Percentiles rank a stretch among this genome's conserved stretches.
These are phyloP conservation scores for Wickerhamomyces chaumierensis DNA, from an alignment of 805 yeast genomes.

Conservation along the genomic window DNA sequence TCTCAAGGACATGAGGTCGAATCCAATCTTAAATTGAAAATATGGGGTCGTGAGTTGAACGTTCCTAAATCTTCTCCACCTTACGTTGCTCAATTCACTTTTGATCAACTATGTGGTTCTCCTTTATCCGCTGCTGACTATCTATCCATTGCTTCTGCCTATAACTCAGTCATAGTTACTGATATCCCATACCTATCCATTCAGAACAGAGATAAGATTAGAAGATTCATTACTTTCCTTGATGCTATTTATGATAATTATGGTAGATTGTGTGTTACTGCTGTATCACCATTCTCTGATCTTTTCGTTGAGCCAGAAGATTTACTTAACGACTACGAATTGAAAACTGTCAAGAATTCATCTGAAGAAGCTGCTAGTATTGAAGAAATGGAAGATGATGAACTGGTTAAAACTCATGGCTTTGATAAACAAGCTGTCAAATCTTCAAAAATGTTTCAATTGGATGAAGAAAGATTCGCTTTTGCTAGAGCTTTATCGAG, in stretches of 20 bases:
- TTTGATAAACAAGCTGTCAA: constrained; percentile 62
- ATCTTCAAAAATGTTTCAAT: constrained; percentile 66
- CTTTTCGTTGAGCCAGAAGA: constrained; percentile 78
- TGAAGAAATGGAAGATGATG: constrained; percentile 25
- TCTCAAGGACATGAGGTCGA: constrained; percentile 44
- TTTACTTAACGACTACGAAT: constrained; percentile 25
- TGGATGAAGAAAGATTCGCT: constrained; percentile 94
- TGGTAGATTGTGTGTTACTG: constrained; percentile 79
- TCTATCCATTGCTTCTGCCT: constrained; percentile 65
- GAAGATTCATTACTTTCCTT: constrained; percentile 87
- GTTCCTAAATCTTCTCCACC: constrained; percentile 75
- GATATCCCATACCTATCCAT: constrained; percentile 84
- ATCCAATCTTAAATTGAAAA: constrained; percentile 30
- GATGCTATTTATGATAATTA: constrained; percentile 94
- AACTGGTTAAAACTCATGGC: constrained; percentile 64
- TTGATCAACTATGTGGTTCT: constrained; percentile 74
- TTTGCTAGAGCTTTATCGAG: constrained; percentile 91
- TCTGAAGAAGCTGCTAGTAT: no score
- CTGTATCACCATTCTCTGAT: constrained; percentile 74
- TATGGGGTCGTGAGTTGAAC: constrained; percentile 80
- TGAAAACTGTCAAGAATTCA: no score
- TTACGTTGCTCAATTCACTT: constrained; percentile 81
- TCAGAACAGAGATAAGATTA: constrained; percentile 68
- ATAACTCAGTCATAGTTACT: constrained; percentile 73
- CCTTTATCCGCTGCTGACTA: constrained; percentile 94